phyloP scores from a whole-genome alignment of 768 basidiomycete species.

The Mycena olivaceomarginata region DNA sequence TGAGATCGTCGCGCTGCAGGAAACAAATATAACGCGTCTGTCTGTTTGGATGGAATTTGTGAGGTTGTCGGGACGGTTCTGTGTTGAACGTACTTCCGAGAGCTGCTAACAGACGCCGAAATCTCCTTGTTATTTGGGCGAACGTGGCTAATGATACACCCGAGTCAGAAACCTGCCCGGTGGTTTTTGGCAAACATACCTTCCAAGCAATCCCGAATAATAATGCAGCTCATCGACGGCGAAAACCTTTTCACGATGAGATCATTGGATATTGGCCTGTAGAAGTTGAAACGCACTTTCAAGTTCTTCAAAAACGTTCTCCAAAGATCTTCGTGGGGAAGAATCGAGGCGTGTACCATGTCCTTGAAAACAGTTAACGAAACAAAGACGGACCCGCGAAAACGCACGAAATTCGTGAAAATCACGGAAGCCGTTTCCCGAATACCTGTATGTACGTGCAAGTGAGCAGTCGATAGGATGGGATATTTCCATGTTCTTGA shows the following conservation, averaged over 20 bases:
- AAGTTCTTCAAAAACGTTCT: conserved; percentile 88
- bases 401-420: conserved; percentile 91
- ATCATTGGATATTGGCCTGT: not conserved
- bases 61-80: not conserved
- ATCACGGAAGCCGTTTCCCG: conserved; percentile 87
- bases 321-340: conserved; percentile 92
- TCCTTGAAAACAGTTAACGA: conserved; percentile 69
- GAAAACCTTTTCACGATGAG: conserved; percentile 65
- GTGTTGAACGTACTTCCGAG: conserved; percentile 78
- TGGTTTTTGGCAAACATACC: conserved; percentile 61
- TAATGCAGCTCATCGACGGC: conserved; percentile 94
- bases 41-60: conserved; percentile 61
- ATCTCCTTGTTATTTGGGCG: conserved; percentile 86
- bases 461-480: not conserved
- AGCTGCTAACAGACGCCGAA: conserved; percentile 84
- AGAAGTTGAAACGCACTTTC: conserved; percentile 58
- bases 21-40: conserved; percentile 77
- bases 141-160: conserved; percentile 74
- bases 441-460: conserved; percentile 69
- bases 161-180: conserved; percentile 11
- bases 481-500: conserved; percentile 49
- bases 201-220: conserved; percentile 88
- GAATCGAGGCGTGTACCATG: conserved; percentile 89
- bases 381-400: not conserved
- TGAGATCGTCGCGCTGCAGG: conserved; percentile 92